phyloP scores from a whole-genome alignment of 2,329 filamentous ascomycete genomes.

The Penicillium griseofulvum region DNA sequence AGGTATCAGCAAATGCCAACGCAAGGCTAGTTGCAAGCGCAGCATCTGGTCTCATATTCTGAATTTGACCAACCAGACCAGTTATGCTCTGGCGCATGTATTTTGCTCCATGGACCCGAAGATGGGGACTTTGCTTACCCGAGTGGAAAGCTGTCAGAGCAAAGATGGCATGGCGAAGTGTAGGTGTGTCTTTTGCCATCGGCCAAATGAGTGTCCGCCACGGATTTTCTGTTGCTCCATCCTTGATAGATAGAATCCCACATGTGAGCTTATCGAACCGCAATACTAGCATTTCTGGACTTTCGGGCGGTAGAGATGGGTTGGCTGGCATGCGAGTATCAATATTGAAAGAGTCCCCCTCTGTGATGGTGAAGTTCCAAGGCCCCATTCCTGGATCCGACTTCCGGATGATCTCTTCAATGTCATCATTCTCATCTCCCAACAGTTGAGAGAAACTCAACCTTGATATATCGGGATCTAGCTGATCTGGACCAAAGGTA shows the following conservation, averaged over 20 bases:
- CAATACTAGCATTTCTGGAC: constrained; percentile 60
- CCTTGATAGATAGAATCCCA: constrained; percentile 68
- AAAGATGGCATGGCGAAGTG: constrained; percentile 65
- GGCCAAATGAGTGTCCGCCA: constrained; percentile 72
- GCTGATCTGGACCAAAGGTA: constrained; percentile 7
- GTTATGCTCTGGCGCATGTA: constrained; percentile 66
- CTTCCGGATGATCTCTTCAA: constrained; percentile 56
- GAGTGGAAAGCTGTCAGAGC: constrained; percentile 69
- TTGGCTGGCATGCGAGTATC: constrained; percentile 44
- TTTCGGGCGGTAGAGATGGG: constrained; percentile 50
- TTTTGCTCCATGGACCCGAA: constrained; percentile 63
- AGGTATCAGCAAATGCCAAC: constrained; percentile 67
- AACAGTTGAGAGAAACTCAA: constrained; percentile 35
- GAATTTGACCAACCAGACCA: constrained; percentile 58
- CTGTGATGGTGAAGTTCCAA: constrained; percentile 41
- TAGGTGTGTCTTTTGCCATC: constrained; percentile 61
- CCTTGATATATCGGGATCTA: constrained; percentile 9
- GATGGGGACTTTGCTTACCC: constrained; percentile 54
- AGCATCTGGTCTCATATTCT: constrained; percentile 62
- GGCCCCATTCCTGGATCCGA: constrained; percentile 30
- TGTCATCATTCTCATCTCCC: constrained; percentile 46
- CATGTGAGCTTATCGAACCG: constrained; percentile 66
- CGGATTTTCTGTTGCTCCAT: constrained; percentile 67
- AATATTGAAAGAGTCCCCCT: constrained; percentile 37
- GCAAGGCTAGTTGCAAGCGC: constrained; percentile 69